Percentiles rank a stretch among this genome's conserved stretches.
phyloP scores from a whole-genome alignment of 352 stramenopile species.

The Pythium chondricola region DNA sequence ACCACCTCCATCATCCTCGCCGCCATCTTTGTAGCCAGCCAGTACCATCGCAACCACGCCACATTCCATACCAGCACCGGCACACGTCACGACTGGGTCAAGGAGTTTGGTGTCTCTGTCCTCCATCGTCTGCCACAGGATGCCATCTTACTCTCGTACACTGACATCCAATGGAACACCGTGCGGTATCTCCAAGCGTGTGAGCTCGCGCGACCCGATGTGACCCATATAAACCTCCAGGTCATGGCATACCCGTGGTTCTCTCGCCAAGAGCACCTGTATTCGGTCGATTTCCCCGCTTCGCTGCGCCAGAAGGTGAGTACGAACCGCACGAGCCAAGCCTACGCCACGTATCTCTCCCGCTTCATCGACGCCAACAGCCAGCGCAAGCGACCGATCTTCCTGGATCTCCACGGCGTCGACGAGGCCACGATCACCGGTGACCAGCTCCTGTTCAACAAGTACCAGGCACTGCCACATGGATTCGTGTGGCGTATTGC shows the following conservation, averaged over 20 bases:
- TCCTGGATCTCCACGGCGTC: slow-evolving; percentile 54
- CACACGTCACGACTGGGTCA: slow-evolving; percentile 25
- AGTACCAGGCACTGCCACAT: slow-evolving; percentile 31
- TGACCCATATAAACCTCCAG: slow-evolving; percentile 67
- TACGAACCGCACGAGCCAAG: slow-evolving; percentile 26
- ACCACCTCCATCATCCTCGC: too few relatives aligned
- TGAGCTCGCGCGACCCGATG: slow-evolving; percentile 44
- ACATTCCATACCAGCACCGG: not conserved
- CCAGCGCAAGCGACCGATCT: slow-evolving; percentile 21
- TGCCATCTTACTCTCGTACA: slow-evolving; percentile 67
- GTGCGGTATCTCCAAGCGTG: slow-evolving; percentile 60
- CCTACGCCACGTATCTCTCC: slow-evolving; percentile 35
- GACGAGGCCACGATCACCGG: slow-evolving; percentile 22
- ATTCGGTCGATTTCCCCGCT: slow-evolving; percentile 33
- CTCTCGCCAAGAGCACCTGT: slow-evolving; percentile 31
- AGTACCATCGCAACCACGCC: not conserved
- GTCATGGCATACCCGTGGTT: slow-evolving; percentile 87
- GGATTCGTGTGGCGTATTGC: slow-evolving; percentile 43
- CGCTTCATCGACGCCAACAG: slow-evolving; percentile 40
- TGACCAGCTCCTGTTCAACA: slow-evolving; percentile 24
- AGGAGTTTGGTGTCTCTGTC: slow-evolving; percentile 30
- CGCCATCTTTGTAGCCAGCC: not conserved
- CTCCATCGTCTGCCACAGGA: slow-evolving; percentile 36
- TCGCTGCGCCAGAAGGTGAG: slow-evolving; percentile 29
- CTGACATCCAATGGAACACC: slow-evolving; percentile 80